Evolutionary conservation across 1,139 yeast genomes (phyloP).

Genomic region (Yamadazyma conglobata): DNA sequence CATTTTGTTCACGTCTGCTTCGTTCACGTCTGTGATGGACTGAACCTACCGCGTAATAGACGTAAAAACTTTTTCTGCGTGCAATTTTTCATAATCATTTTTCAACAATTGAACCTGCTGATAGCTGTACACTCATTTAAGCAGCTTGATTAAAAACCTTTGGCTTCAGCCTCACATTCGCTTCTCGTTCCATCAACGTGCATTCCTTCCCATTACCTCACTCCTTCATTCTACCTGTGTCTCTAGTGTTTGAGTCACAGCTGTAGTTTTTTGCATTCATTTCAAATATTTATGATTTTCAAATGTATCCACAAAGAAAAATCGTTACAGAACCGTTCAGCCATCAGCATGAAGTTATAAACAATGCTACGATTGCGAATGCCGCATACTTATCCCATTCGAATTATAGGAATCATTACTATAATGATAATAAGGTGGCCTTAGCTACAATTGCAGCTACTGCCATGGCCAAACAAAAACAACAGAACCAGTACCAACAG

Average conservation of each 20-base stretch:
- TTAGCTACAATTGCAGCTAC: conserved; percentile 12
- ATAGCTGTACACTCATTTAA: neutral
- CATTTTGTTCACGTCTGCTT: too few species aligned
- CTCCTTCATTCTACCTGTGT: too few species aligned
- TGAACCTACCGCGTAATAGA: conserved; percentile 4
- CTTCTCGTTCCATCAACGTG: too few species aligned
- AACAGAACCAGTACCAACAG: conserved; percentile 5
- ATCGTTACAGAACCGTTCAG: conserved; percentile 29
- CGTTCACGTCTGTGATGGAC: too few species aligned
- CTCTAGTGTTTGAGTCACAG: too few species aligned
- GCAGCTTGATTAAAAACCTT: neutral
- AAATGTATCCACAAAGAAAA: conserved; percentile 26
- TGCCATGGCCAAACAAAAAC: conserved; percentile 11
- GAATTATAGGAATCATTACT: conserved; percentile 3
- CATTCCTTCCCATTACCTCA: too few species aligned
- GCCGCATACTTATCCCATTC: conserved; percentile 1
- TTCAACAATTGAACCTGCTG: too few species aligned
- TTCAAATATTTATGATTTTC: too few species aligned
- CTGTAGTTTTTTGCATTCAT: too few species aligned
- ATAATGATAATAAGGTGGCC: conserved; percentile 6
- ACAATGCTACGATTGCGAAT: conserved; percentile 4
- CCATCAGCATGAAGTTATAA: conserved; percentile 23
- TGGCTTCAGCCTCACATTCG: too few species aligned
- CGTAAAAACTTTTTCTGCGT: conserved; percentile 4
- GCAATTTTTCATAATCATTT: neutral